These are phyloP conservation scores for Pinguiococcus pyrenoidosus DNA, from an alignment of 108 stramenopile genomes.

Conservation along the genomic window DNA sequence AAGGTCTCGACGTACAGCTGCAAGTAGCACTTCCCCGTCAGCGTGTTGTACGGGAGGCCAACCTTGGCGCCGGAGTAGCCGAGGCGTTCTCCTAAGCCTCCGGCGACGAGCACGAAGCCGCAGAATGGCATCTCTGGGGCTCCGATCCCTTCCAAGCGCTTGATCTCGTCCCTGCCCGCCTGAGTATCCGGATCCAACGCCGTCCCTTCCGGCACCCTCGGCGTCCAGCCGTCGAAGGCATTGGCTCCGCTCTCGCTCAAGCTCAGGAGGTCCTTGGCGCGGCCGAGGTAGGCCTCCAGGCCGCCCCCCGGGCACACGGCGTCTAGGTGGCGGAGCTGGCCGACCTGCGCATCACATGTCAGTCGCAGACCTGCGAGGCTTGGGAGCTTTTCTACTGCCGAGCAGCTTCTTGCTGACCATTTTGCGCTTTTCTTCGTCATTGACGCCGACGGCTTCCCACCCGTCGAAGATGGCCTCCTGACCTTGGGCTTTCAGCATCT, in stretches of 20 bases:
- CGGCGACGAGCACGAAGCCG: conserved; percentile 40
- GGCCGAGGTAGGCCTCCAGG: conserved; percentile 13
- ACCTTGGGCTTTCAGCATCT: no score
- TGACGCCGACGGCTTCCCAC: no score
- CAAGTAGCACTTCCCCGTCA: conserved; percentile 64
- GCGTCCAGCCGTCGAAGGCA: conserved; percentile 25
- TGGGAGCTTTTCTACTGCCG: no score
- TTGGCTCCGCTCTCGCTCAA: conserved; percentile 8
- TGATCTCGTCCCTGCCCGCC: conserved; percentile 16
- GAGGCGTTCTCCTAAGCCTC: conserved; percentile 88
- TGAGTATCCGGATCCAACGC: conserved; percentile 20
- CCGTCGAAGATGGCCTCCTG: no score
- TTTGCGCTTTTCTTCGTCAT: no score
- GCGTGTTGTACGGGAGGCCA: conserved; percentile 73
- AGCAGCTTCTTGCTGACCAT: no score
- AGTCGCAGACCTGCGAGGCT: no score
- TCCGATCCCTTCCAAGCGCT: conserved; percentile 7
- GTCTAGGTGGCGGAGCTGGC: background rate
- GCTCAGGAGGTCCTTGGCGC: conserved; percentile 17
- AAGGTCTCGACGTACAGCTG: conserved; percentile 69
- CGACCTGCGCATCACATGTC: background rate
- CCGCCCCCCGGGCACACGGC: conserved; percentile 3
- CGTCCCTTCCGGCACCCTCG: conserved; percentile 19
- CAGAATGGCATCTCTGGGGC: conserved; percentile 4
- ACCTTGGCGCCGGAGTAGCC: conserved; percentile 92